These are phyloP conservation scores for Sarocladium strictum DNA, from an alignment of 2,329 filamentous ascomycete genomes.

Conservation along the genomic window DNA sequence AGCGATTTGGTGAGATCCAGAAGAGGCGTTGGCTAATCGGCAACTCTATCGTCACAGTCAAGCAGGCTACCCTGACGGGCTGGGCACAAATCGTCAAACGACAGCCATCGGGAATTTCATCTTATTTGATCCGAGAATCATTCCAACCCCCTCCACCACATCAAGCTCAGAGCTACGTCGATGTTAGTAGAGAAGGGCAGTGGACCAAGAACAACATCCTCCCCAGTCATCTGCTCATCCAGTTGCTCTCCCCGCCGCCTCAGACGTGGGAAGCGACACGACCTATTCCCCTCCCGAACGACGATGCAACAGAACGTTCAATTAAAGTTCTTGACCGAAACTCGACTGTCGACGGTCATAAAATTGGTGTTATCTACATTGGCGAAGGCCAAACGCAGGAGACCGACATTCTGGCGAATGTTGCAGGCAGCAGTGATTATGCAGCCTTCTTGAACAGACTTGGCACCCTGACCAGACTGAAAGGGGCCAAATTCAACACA, in stretches of 20 bases:
- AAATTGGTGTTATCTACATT: conserved; percentile 91
- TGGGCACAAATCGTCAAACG: conserved; percentile 67
- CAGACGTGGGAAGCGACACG: conserved; percentile 54
- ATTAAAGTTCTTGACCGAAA: conserved; percentile 80
- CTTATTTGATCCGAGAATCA: conserved; percentile 54
- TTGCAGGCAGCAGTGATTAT: conserved; percentile 81
- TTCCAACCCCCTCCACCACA: conserved; percentile 53
- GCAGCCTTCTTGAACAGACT: conserved; percentile 76
- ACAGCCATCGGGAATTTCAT: conserved; percentile 62
- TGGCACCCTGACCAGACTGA: conserved; percentile 74
- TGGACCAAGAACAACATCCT: conserved; percentile 55
- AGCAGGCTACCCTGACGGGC: conserved; percentile 60
- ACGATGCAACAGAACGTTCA: conserved; percentile 65
- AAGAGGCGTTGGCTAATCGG: conserved; percentile 68
- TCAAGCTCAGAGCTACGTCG: conserved; percentile 42
- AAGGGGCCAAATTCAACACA: conserved; percentile 83
- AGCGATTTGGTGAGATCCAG: conserved; percentile 59
- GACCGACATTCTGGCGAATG: conserved; percentile 78
- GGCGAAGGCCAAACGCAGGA: conserved; percentile 81
- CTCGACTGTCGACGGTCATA: conserved; percentile 89
- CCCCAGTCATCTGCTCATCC: conserved; percentile 69
- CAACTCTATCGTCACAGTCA: conserved; percentile 67
- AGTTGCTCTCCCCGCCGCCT: conserved; percentile 58
- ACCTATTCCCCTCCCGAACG: conserved; percentile 68
- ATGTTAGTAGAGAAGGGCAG: conserved; percentile 43